Evolutionary conservation across 2,329 filamentous ascomycete genomes (phyloP).

Genomic region (Pseudocercospora musae): DNA sequence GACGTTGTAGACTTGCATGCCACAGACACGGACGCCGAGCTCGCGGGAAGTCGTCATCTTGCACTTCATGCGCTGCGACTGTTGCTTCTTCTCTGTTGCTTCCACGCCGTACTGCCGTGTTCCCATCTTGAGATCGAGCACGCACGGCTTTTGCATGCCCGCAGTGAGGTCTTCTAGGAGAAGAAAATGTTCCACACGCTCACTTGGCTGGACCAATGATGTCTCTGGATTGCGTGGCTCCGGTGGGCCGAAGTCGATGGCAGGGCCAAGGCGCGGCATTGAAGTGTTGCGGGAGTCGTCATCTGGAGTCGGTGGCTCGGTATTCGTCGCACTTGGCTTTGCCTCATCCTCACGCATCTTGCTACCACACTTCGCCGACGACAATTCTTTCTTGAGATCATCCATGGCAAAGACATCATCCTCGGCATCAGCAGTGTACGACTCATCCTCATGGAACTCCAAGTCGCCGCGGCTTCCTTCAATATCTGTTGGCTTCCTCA

Average conservation of each 20-base stretch:
- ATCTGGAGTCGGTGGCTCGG: constrained; percentile 1
- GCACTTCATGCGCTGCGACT: constrained; percentile 90
- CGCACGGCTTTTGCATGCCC: constrained; percentile 93
- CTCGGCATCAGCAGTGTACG: constrained; percentile 75
- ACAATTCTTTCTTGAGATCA: constrained; percentile 37
- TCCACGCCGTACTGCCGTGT: constrained; percentile 95
- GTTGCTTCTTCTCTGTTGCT: constrained; percentile 84
- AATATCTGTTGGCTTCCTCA: constrained; percentile 68
- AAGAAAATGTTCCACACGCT: constrained; percentile 85
- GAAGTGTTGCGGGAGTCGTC: not conserved
- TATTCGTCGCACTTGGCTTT: not conserved
- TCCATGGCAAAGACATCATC: constrained; percentile 70
- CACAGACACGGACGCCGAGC: constrained; percentile 89
- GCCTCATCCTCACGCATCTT: not conserved
- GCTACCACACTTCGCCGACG: constrained; percentile 1
- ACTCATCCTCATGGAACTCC: constrained; percentile 80
- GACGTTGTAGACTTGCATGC: constrained; percentile 93
- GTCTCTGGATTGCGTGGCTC: constrained; percentile 43
- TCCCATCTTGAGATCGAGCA: constrained; percentile 98
- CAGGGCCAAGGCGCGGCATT: constrained; percentile 26
- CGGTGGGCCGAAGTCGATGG: constrained; percentile 29
- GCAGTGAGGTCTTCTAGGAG: constrained; percentile 92
- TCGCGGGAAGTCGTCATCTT: constrained; percentile 86
- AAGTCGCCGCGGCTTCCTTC: constrained; percentile 65
- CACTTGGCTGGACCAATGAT: constrained; percentile 46